phyloP scores from a whole-genome alignment of 495 filamentous ascomycete genomes.

The Daldinia vernicosa region DNA sequence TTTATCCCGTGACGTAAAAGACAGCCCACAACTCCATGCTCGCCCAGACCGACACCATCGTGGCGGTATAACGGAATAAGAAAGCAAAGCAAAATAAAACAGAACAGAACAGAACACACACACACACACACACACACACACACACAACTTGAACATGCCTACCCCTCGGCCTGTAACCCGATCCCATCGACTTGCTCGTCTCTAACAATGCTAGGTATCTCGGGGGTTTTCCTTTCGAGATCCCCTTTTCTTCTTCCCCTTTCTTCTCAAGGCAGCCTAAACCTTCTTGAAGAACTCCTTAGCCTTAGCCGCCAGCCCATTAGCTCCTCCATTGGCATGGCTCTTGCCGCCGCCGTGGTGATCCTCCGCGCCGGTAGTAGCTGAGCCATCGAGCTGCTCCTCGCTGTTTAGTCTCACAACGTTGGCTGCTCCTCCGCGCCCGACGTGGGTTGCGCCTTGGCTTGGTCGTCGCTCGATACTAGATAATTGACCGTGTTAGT shows the following conservation, averaged over 20 bases:
- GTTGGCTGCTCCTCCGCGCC: conserved; percentile 67
- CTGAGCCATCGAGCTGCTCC: conserved; percentile 48
- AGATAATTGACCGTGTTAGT: background rate
- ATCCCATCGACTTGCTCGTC: background rate
- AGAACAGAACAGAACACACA: too few species aligned
- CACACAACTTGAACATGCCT: background rate
- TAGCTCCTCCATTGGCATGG: conserved; percentile 36
- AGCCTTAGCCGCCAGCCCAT: conserved; percentile 61
- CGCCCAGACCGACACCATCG: conserved; percentile 1
- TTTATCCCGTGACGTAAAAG: conserved; percentile 3
- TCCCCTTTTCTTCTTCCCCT: background rate
- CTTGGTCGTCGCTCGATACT: conserved; percentile 53
- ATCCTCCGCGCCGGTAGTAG: conserved; percentile 23
- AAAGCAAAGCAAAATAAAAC: background rate
- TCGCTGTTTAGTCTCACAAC: conserved; percentile 50
- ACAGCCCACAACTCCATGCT: conserved; percentile 35
- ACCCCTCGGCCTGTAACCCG: background rate
- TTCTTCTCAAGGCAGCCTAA: conserved; percentile 40
- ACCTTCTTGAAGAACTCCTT: conserved; percentile 64
- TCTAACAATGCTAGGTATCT: background rate
- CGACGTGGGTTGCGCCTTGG: conserved; percentile 55
- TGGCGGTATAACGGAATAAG: conserved; percentile 20
- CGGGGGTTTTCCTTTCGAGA: background rate
- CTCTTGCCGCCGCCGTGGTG: conserved; percentile 35
- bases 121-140: too few species aligned